phyloP scores from a whole-genome alignment of 768 basidiomycete genomes.

The Ramaria sp. region DNA sequence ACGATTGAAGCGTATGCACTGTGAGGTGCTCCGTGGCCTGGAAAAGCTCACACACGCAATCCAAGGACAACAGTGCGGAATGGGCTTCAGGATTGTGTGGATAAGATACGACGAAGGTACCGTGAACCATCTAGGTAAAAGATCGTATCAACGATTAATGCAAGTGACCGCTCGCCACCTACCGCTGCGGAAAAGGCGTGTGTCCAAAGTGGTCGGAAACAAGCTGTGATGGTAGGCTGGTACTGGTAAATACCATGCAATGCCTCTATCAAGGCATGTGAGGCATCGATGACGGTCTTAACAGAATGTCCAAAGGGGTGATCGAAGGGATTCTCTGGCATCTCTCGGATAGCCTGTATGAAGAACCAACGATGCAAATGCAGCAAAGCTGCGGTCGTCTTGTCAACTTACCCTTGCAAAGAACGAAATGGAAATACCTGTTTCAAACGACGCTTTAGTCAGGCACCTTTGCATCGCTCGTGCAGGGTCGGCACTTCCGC shows the following conservation, averaged over 20 bases:
- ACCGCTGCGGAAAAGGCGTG: slow-evolving; percentile 4
- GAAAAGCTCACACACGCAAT: background rate
- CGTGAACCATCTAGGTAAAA: background rate
- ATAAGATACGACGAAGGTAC: background rate
- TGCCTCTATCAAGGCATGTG: background rate
- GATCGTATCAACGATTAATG: background rate
- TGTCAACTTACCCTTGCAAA: background rate
- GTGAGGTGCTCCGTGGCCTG: background rate
- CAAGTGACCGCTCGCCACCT: background rate
- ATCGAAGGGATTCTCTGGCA: slow-evolving; percentile 1
- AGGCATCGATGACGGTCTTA: background rate
- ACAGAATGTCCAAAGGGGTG: slow-evolving; percentile 4
- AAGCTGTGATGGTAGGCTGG: background rate
- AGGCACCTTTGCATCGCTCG: slow-evolving; percentile 1
- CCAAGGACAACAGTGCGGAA: background rate
- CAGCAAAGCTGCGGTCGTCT: background rate
- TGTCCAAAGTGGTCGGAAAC: background rate
- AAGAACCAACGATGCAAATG: slow-evolving; percentile 9
- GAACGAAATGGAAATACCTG: background rate
- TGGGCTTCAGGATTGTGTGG: background rate
- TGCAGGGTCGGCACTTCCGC: background rate
- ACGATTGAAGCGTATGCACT: background rate
- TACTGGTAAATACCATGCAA: background rate
- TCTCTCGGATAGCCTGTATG: background rate
- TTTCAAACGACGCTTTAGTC: background rate